phyloP scores from a whole-genome alignment of 2,329 filamentous ascomycete species.

The Colletotrichum ledebouriae region DNA sequence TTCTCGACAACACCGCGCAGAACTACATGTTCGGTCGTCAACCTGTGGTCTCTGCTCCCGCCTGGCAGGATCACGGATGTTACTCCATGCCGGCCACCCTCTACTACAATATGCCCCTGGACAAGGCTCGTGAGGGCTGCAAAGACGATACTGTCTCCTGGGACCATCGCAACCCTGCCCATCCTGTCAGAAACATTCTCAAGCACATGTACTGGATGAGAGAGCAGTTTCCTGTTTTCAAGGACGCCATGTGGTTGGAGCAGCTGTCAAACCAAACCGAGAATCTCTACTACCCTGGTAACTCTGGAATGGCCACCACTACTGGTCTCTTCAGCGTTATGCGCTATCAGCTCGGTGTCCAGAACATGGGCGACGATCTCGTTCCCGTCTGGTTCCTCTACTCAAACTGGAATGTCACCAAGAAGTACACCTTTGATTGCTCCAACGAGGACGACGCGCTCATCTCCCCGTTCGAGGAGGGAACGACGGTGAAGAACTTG shows the following conservation, averaged over 20 bases:
- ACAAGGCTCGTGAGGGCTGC: constrained; percentile 67
- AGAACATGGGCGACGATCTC: constrained; percentile 58
- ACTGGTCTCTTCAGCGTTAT: constrained; percentile 72
- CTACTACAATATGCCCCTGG: constrained; percentile 70
- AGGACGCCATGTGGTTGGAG: constrained; percentile 69
- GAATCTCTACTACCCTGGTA: constrained; percentile 61
- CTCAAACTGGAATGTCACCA: constrained; percentile 61
- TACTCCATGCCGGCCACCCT: constrained; percentile 69
- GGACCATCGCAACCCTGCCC: constrained; percentile 73
- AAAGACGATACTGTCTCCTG: constrained; percentile 68
- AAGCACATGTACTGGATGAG: constrained; percentile 74
- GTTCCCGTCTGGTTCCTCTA: constrained; percentile 69
- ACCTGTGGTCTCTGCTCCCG: constrained; percentile 70
- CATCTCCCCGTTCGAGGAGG: constrained; percentile 67
- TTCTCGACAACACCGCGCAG: constrained; percentile 72
- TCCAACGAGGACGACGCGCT: constrained; percentile 58
- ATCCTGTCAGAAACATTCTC: constrained; percentile 71
- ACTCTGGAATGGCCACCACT: constrained; percentile 66
- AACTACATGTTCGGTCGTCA: constrained; percentile 77
- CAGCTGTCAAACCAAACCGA: constrained; percentile 69
- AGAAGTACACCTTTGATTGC: constrained; percentile 71
- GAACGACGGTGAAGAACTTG: constrained; percentile 71
- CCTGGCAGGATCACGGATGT: constrained; percentile 76
- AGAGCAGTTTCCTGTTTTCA: constrained; percentile 68
- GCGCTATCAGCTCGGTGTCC: constrained; percentile 58